Conservation (phyloP, 1,139 yeast genomes). For the Kurtzmaniella quercitrusa region DNA sequence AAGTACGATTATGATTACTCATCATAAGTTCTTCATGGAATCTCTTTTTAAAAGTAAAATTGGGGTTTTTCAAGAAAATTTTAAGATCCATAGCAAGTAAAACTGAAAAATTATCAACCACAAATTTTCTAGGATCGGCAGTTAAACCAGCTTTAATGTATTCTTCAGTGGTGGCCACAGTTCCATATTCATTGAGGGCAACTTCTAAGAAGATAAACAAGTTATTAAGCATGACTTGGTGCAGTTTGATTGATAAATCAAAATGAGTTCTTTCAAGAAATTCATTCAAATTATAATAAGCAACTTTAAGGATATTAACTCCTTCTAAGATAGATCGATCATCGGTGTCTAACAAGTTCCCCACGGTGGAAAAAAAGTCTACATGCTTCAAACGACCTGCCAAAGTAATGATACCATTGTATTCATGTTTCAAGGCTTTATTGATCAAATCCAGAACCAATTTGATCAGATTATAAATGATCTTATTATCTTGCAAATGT, state of each 20-base stretch:
- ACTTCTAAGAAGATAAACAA: conserved; percentile 38
- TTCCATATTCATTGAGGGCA: conserved; percentile 42
- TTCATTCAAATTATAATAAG: conserved; percentile 37
- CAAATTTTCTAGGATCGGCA: conserved; percentile 38
- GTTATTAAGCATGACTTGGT: conserved; percentile 40
- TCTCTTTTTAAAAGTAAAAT: conserved; percentile 53
- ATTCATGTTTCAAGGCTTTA: conserved; percentile 37
- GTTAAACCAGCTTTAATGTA: conserved; percentile 47
- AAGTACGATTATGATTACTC: conserved; percentile 41
- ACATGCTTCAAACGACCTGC: conserved; percentile 44
- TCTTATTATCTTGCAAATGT: conserved; percentile 41
- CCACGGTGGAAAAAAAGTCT: conserved; percentile 40
- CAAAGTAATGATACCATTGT: conserved; percentile 38
- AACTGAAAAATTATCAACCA: conserved; percentile 38
- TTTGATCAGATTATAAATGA: conserved; percentile 41
- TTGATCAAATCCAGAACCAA: conserved; percentile 44
- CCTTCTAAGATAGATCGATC: conserved; percentile 32
- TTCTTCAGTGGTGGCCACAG: conserved; percentile 43
- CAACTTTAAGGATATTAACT: conserved; percentile 27
- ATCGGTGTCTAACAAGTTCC: conserved; percentile 36
- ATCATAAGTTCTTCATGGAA: conserved; percentile 57
- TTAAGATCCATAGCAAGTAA: conserved; percentile 47
- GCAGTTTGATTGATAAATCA: conserved; percentile 38
- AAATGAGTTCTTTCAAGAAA: conserved; percentile 33
- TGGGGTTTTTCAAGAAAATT: conserved; percentile 50